Conservation (phyloP, 202 grass and related monocot genomes). For the Dendrocalamus latiflorus region DNA sequence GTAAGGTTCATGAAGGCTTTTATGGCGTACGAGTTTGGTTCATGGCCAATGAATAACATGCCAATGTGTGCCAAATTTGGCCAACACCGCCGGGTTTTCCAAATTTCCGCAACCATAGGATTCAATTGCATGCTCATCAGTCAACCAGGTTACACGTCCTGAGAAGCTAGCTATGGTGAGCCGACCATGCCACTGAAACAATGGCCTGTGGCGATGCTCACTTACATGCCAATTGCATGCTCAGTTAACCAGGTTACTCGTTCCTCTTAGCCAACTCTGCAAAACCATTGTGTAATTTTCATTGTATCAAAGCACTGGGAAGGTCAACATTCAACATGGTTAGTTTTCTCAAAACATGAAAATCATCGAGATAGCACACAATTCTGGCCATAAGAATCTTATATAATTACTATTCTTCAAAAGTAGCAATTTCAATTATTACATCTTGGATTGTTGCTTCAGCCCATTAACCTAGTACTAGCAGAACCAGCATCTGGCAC, state of each 20-base stretch:
- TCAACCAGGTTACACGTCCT: not conserved
- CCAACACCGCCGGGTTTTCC: not conserved
- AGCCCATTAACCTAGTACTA: not conserved
- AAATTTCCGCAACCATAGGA: not conserved
- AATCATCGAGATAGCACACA: not conserved
- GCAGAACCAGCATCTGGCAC: not conserved
- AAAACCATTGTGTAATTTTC: not conserved
- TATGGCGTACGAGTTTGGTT: too few species aligned
- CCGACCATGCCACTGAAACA: too few species aligned
- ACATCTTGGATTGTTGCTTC: not conserved
- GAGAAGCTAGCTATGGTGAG: not conserved
- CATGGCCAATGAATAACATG: not conserved
- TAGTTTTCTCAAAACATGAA: not conserved
- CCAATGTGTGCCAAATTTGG: not conserved
- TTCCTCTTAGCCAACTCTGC: too few species aligned
- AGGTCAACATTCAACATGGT: not conserved
- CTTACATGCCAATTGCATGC: not conserved
- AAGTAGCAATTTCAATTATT: slow-evolving; percentile 9
- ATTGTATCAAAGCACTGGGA: not conserved
- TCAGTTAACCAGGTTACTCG: not conserved
- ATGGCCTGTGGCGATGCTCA: too few species aligned
- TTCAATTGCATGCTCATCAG: not conserved
- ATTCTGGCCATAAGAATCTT: not conserved
- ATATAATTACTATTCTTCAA: not conserved
- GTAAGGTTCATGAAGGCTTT: too few species aligned